Percentiles rank a stretch among this genome's conserved stretches.
phyloP scores from a whole-genome alignment of 2,329 filamentous ascomycete species.

The Cladosporium austrohemisphaericum region DNA sequence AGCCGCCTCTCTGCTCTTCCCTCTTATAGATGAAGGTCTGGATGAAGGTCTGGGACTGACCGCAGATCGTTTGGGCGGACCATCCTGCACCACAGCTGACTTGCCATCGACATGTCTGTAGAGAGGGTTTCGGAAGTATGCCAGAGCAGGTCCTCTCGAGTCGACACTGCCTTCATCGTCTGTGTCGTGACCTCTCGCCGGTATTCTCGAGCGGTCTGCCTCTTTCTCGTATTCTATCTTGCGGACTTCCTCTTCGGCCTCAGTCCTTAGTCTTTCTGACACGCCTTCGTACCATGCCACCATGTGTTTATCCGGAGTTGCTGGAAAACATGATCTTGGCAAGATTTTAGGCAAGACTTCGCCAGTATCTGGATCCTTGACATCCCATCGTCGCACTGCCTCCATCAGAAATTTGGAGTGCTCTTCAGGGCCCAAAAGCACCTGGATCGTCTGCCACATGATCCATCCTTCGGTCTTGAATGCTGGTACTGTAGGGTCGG shows the following conservation, averaged over 20 bases:
- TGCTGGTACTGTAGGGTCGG: constrained; percentile 73
- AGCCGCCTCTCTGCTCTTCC: constrained; percentile 31
- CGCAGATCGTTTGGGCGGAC: constrained; percentile 32
- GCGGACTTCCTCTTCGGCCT: constrained; percentile 48
- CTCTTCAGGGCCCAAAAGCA: constrained; percentile 80
- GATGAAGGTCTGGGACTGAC: constrained; percentile 32
- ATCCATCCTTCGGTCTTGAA: constrained; percentile 82
- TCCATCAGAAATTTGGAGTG: constrained; percentile 80
- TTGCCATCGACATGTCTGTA: constrained; percentile 44
- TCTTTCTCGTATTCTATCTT: constrained; percentile 11
- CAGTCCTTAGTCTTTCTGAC: constrained; percentile 63
- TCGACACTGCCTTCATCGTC: constrained; percentile 40
- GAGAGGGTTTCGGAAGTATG: constrained; percentile 49
- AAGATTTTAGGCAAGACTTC: constrained; percentile 56
- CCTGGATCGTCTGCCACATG: constrained; percentile 88
- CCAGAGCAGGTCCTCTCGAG: constrained; percentile 42
- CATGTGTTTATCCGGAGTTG: constrained; percentile 71
- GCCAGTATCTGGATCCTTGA: constrained; percentile 67
- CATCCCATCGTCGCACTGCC: constrained; percentile 71
- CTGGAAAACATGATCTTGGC: constrained; percentile 68
- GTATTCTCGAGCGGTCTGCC: constrained; percentile 7
- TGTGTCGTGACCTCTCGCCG: constrained; percentile 18
- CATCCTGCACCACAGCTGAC: constrained; percentile 41
- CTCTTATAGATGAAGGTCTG: constrained; percentile 33
- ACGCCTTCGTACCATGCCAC: constrained; percentile 81